Evolutionary conservation across 73 alveolate genomes (phyloP).

Genomic region (Uronychia setigera): DNA sequence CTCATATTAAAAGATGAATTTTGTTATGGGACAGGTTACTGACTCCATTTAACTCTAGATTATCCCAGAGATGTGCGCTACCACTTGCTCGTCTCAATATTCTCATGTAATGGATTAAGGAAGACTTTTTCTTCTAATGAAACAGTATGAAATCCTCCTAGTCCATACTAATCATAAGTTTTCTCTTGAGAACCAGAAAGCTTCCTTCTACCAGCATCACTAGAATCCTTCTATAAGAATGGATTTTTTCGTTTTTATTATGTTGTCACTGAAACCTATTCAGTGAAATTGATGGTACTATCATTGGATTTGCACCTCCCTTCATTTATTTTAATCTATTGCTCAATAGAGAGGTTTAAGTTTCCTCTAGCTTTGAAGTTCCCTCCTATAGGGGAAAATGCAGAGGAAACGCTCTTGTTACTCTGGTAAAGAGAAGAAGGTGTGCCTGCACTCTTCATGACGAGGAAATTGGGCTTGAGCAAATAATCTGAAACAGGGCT

Average conservation of each 20-base stretch:
- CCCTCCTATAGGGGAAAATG: neutral
- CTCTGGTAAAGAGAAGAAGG: neutral
- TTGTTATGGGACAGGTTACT: neutral
- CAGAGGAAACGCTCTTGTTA: neutral
- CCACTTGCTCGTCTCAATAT: too few relatives aligned
- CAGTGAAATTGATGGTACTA: neutral
- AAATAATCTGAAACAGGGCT: neutral
- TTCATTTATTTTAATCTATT: too few relatives aligned
- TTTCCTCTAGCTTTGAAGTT: too few relatives aligned
- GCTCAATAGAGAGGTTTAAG: too few relatives aligned
- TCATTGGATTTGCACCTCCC: neutral
- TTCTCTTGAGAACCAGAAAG: too few relatives aligned
- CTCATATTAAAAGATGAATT: neutral
- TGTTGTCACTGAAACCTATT: neutral
- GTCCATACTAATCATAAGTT: neutral
- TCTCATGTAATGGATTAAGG: neutral
- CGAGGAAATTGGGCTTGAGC: neutral
- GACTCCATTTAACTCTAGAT: neutral
- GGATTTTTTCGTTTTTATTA: too few relatives aligned
- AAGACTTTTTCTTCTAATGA: neutral
- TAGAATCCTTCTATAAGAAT: neutral
- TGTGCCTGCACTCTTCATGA: neutral
- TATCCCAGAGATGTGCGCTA: neutral
- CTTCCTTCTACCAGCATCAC: too few relatives aligned
- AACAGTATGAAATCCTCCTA: neutral